Evolutionary conservation across 352 stramenopile genomes (phyloP), one percentile per base, ranked within the genome.

Genomic region (Phytophthora pluvialis): DNA sequence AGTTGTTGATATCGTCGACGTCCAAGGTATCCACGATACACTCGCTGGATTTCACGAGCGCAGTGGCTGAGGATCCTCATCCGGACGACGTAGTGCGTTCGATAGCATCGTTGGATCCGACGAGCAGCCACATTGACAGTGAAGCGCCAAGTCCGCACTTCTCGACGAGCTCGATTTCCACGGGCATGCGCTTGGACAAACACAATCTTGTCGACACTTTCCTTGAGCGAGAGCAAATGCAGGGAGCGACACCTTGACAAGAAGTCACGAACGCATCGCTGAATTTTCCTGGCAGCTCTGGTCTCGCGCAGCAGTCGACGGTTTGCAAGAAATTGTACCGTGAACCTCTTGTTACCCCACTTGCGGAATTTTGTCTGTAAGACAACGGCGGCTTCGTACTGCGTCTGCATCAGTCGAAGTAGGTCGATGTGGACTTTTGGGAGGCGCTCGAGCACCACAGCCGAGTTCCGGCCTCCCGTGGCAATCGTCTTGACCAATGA

Each of bases 201-300:
- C 3, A 78, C 55, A 18, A 93, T 57, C 31, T 69, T 70, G 3
- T 36, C 21, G 0, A 76, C 18, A 59, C 81, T 85, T 16, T 70
- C 56, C 15, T 70, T 70, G n/a, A 84, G 69, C 6, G 63, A 56
- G 3, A 93, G 32, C 5, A 78, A 46, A 26, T 74, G 76, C 3
- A 90, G 28, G 42, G 81, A 86, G 6, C 70, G 60, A 50, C 70
- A 62, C 82, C 82, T 91, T 0, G 68, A 50, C 11, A 91, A 50
- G 53, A 89, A 90, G 0, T 56, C 36, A 1, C 77, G 79, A 1
- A 65, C 51, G 28, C 78, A 82, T 15, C 54, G 47, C 38, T 93
- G 82, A 40, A 91, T 88, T 50, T 78, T 80, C 11, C 36, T 59
- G n/a, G 79, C 80, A 0, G 84, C 84, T 47, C 75, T 64, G 0